These are phyloP conservation scores for Plasmodium fragile DNA, from an alignment of 169 alveolate genomes.

Conservation along the genomic window DNA sequence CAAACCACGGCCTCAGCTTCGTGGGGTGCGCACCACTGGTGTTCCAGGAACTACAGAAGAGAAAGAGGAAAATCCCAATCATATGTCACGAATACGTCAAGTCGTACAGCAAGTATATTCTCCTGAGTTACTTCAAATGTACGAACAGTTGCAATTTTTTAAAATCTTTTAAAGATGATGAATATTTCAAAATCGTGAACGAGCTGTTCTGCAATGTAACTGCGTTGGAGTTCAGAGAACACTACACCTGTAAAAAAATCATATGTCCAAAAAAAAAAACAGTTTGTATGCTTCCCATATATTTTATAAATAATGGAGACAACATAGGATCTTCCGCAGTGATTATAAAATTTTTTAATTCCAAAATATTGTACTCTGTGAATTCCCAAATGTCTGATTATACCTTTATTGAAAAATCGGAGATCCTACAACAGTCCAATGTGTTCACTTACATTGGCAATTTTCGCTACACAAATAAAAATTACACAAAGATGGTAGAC, in stretches of 20 bases:
- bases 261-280: constrained; percentile 24
- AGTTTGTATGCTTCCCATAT: constrained; percentile 31
- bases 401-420: constrained; percentile 62
- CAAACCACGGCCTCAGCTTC: constrained; percentile 45
- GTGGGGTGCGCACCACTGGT: constrained; percentile 56
- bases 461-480: constrained; percentile 64
- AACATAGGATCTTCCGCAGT: constrained; percentile 69
- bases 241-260: constrained; percentile 37
- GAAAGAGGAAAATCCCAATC: constrained; percentile 19
- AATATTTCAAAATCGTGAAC: constrained; percentile 42
- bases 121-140: constrained; percentile 64
- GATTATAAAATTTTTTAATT: constrained; percentile 35
- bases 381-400: constrained; percentile 52
- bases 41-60: constrained; percentile 22
- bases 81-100: constrained; percentile 67
- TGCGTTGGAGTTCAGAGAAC: constrained; percentile 46
- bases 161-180: constrained; percentile 28
- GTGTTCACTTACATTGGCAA: constrained; percentile 61
- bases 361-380: constrained; percentile 58
- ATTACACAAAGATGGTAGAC: constrained; percentile 28
- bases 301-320: constrained; percentile 70
- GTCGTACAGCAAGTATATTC: constrained; percentile 47
- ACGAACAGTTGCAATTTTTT: constrained; percentile 20
- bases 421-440: constrained; percentile 27
- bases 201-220: constrained; percentile 26